A percentile compares a stretch with the other conserved stretches of the same genome.
Evolutionary conservation across 129 eudicot genomes (phyloP).

Genomic region (Oenanthe sinensis): DNA sequence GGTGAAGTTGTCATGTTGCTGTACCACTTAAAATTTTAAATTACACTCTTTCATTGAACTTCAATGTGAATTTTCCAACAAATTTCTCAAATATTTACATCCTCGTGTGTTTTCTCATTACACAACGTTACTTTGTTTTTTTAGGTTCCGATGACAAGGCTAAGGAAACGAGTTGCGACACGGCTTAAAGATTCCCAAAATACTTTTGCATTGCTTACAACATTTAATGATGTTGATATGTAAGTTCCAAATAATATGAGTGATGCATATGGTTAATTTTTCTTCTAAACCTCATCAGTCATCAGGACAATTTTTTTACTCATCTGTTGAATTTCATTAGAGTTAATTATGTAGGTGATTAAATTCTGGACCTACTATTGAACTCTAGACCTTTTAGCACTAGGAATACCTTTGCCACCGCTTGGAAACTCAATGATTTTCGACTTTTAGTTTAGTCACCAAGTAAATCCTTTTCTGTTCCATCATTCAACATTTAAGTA

Average conservation of each 20-base stretch:
- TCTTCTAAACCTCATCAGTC: not conserved
- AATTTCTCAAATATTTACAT: not conserved
- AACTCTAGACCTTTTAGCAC: not conserved
- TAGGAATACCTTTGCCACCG: not conserved
- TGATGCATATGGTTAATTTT: not conserved
- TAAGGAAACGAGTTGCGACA: conserved; percentile 57
- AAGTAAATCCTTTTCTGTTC: not conserved
- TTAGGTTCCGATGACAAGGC: conserved; percentile 69
- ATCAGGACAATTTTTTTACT: not conserved
- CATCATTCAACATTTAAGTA: not conserved
- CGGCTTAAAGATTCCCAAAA: conserved; percentile 64
- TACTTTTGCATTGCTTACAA: conserved; percentile 60
- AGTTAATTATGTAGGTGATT: not conserved
- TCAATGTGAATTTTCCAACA: not conserved
- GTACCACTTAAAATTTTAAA: not conserved
- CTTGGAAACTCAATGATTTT: not conserved
- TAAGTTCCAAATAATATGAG: conserved; percentile 17
- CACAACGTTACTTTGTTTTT: not conserved
- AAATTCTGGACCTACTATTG: not conserved
- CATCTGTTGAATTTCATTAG: too few species aligned
- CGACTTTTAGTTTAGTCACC: too few species aligned
- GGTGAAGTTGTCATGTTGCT: conserved; percentile 3
- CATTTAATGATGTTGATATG: conserved; percentile 63
- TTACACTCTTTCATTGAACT: not conserved
- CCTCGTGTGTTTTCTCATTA: not conserved